Evolutionary conservation across 495 filamentous ascomycete species (phyloP), one percentile per base, ranked within the genome.

Genomic region (Penicillium crystallinum): DNA sequence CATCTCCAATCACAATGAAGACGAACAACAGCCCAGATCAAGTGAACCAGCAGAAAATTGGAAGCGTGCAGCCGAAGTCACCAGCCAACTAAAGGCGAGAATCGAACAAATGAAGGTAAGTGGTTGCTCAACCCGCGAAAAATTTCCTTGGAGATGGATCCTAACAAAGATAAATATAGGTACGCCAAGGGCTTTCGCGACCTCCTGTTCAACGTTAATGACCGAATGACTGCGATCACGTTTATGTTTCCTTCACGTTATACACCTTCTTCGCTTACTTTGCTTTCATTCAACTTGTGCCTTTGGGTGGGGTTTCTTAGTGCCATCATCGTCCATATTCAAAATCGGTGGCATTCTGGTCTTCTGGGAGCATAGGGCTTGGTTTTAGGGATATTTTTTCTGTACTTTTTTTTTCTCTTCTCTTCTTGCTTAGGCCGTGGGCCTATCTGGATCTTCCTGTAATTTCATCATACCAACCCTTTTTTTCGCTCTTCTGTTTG

Each of bases 21-120:
- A 76, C 12, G 73, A 77, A 6, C 64, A 65, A 12, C 62, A 59
- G 22, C 40, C 64, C 12, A 54, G 67, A 33, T 59, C 64, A 43
- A 58, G 70, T 12, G 80, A 83, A 38, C 85, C 83, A 11, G 86
- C 90, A 39, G 93, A 97, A 71, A 97, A 90, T 65, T 99, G 93
- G 91, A 95, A 91, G 75, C 75, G 95, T 58, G 95, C 95, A 25
- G 93, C 93, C n/a, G 95, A 99, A 74, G 95, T 99, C 10, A 99
- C 95, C 35, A 97, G 88, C 68, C 90, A 93, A 69, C 71, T 99
- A 62, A 99, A 97, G 76, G 87, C 91, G 37, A 81, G 92, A 69
- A 99, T 99, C 68, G 95, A 99, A 77, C 75, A 84, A 67, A 87
- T 87, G 84, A 87, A 87, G 81, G 84, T 86, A 57, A 39, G 80